Evolutionary conservation across 2,329 filamentous ascomycete species (phyloP), one percentile per base, ranked within the genome.

Genomic region (Pyrenochaeta sp.): DNA sequence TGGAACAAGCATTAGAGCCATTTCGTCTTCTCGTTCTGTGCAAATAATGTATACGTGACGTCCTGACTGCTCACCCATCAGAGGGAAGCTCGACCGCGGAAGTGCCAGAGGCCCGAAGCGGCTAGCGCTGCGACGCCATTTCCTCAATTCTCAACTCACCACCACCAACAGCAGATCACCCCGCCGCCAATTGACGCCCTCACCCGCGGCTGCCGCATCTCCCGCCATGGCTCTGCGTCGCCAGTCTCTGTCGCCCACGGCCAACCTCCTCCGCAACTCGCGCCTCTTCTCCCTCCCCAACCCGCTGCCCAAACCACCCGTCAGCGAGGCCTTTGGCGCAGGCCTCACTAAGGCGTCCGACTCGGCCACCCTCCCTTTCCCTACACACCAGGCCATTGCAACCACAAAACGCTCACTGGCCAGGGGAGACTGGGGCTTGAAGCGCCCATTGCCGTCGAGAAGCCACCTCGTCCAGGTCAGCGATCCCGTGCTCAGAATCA

Each of bases 361-460:
- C 40, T 86, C 84, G 15, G 85, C 88, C 29, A 97, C 93, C 10
- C 79, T 83, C 48, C 81, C 84, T 20, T 88, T 87, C 72, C 93
- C 93, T n/a, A 90, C 85, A 38, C 82, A 88, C 68, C 89, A 94
- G 67, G 83, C 91, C 50, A 88, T 97, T 65, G 86, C 87, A 10
- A 92, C 90, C 0, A 87, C 90, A 5, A 75, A 81, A 30, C 80
- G 84, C 13, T 92, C 91, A 6, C 81, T 90, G 17, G 76, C 79
- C 27, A 83, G 83, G 63, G 93, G 93, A 23, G 93, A 97, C 65
- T 97, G 93, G 92, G 93, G 93, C 10, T 77, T 96, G 60, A 97
- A 97, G 76, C 81, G 93, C 41, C 80, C 90, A 1, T 77, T 97
- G 5, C 93, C 93, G 1, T 74, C 87, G 7, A 87, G 87, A 68